Evolutionary conservation across 1,139 yeast genomes (phyloP).

Genomic region (Yamadazyma dushanensis): DNA sequence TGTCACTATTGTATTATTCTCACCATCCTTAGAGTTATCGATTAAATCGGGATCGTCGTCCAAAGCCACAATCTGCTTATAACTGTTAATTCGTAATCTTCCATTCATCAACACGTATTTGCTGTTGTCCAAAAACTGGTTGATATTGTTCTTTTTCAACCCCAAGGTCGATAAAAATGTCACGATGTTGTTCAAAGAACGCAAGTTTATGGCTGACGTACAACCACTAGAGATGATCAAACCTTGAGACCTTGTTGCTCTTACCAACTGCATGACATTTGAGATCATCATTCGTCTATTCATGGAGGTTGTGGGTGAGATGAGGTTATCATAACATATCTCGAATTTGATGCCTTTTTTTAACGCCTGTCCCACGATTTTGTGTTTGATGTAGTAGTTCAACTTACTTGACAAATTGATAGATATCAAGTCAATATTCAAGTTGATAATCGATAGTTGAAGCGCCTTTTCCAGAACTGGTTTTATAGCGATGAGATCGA

Average conservation of each 20-base stretch:
- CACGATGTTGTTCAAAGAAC: conserved; percentile 69
- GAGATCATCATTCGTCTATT: conserved; percentile 62
- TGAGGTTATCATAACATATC: conserved; percentile 62
- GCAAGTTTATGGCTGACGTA: conserved; percentile 50
- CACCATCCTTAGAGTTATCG: conserved; percentile 18
- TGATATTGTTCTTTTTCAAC: conserved; percentile 59
- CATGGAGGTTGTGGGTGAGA: conserved; percentile 28
- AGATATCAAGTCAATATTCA: conserved; percentile 80
- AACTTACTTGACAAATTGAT: conserved; percentile 64
- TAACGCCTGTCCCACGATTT: conserved; percentile 79
- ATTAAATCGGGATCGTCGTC: conserved; percentile 31
- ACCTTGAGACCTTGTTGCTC: conserved; percentile 83
- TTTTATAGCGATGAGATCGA: conserved; percentile 79
- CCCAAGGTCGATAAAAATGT: conserved; percentile 72
- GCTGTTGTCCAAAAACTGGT: conserved; percentile 61
- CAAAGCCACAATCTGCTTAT: conserved; percentile 62
- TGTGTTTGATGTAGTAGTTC: conserved; percentile 80
- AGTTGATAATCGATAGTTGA: conserved; percentile 66
- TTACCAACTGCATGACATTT: conserved; percentile 71
- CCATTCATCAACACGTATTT: conserved; percentile 69
- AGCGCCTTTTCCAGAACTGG: conserved; percentile 82
- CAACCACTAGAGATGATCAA: conserved; percentile 81
- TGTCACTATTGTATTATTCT: conserved; percentile 17
- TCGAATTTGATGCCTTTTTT: conserved; percentile 84
- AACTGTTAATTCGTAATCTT: conserved; percentile 65